These are phyloP conservation scores for Malus sieversii DNA, from an alignment of 306 rosid genomes.

Conservation along the genomic window DNA sequence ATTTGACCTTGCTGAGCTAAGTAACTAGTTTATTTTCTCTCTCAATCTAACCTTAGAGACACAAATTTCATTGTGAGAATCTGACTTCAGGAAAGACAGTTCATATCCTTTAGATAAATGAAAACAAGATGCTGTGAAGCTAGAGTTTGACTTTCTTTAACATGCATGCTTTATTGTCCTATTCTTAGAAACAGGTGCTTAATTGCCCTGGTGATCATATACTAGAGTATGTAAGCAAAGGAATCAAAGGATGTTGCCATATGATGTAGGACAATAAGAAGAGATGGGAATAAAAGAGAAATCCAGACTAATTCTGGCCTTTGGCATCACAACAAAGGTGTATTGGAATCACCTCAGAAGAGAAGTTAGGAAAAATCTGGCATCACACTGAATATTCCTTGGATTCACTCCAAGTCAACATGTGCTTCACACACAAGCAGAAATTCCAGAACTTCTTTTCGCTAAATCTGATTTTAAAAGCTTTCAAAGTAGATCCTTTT, in stretches of 20 bases:
- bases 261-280: neutral
- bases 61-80: neutral
- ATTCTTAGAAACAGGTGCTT: neutral
- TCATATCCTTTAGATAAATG: neutral
- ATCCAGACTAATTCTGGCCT: too few species aligned
- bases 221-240: neutral
- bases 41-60: neutral
- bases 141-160: neutral
- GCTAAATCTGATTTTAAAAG: too few species aligned
- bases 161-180: neutral
- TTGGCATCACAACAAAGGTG: too few species aligned
- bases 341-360: too few species aligned
- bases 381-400: too few species aligned
- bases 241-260: neutral
- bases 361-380: too few species aligned
- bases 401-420: too few species aligned
- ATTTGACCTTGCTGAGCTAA: neutral
- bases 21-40: neutral
- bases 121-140: neutral
- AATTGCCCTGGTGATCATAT: neutral
- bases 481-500: too few species aligned
- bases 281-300: too few species aligned
- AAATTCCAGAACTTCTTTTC: too few species aligned
- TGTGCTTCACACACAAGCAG: too few species aligned
- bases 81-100: neutral